Base-by-base conservation (phyloP, 2,329 filamentous ascomycete species). In the Xylariaceae sp. region DNA sequence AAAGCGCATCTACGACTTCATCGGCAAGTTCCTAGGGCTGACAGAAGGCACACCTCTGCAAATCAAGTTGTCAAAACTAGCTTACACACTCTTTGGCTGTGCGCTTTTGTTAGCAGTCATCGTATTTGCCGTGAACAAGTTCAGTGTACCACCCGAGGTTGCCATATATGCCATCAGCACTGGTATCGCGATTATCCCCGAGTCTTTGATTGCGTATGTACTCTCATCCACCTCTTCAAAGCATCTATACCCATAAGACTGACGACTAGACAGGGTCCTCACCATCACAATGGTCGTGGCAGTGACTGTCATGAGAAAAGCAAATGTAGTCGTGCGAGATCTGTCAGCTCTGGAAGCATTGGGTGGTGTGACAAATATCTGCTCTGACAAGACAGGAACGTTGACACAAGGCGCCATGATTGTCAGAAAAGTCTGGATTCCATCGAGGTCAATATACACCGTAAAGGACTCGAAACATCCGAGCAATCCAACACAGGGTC, bases 11-110 rank as follows among this genome's bases (percentile, higher is more conserved):
- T 74, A 71, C 43, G 69, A 74, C 51, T 63, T 69, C 15, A 50
- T 74, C 34, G 74, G 75, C 50, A 76, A 78, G 60, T 80, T 83
- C 52, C 71, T 84, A 39, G 80, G 76, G 37, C 57, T 79, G 19
- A 75, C 72, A 3, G 73, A 82, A 45, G 87, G 87, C 22, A 93
- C 87, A 2, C 87, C 87, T 3, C 69, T 93, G 37, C 86, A 90
- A 64, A 78, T 83, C 49, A 89, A 87, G 64, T 70, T 93, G 38
- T 85, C 84, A 45, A 85, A 86, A 53, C 73, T 93, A 45, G 87
- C 87, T 9, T 83, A 89, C 42, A 67, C 86, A 7, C 77, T 93
- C 2, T 89, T 91, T 57, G 81, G 76, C 35, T 81, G 86, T 45
- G 87, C 76, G n/a, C 60, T 79, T 9, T 56, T 78, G 16, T 64